phyloP scores from a whole-genome alignment of 768 basidiomycete genomes.

The Cytidiella melzeri region DNA sequence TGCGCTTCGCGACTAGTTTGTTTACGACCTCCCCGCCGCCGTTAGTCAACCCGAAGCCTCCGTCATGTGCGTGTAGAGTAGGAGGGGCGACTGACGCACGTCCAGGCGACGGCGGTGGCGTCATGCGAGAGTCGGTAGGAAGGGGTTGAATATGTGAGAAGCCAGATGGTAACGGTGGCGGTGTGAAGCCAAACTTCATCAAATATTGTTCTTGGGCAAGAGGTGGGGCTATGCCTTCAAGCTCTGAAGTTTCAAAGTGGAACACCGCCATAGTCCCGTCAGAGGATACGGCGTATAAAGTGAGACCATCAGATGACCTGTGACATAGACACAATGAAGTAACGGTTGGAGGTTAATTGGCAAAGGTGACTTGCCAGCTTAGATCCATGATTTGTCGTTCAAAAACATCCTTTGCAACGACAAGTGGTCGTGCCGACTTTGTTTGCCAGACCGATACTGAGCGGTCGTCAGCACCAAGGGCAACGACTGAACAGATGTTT shows the following conservation, averaged over 20 bases:
- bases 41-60: conserved; percentile 33
- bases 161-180: conserved; percentile 63
- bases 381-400: conserved; percentile 94
- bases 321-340: too few species aligned
- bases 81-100: conserved; percentile 20
- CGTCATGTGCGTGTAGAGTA: conserved; percentile 29
- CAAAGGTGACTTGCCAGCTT: conserved; percentile 61
- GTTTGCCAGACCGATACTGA: conserved; percentile 97
- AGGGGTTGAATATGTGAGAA: conserved; percentile 28
- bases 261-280: conserved; percentile 93
- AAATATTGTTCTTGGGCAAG: conserved; percentile 74
- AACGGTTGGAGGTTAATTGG: too few species aligned
- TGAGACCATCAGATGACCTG: conserved; percentile 91
- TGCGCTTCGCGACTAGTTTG: conserved; percentile 69
- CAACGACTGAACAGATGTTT: conserved; percentile 89
- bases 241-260: conserved; percentile 71
- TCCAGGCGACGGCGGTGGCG: conserved; percentile 45
- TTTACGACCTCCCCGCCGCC: conserved; percentile 54
- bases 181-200: conserved; percentile 70
- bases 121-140: conserved; percentile 22
- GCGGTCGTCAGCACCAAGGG: conserved; percentile 89
- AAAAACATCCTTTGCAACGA: conserved; percentile 92
- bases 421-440: conserved; percentile 81
- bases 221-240: conserved; percentile 75
- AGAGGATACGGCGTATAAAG: conserved; percentile 90